A percentile compares a stretch with the other conserved stretches of the same genome.
Conservation (phyloP, 768 basidiomycete species). For the Tephrocybe sp. region DNA sequence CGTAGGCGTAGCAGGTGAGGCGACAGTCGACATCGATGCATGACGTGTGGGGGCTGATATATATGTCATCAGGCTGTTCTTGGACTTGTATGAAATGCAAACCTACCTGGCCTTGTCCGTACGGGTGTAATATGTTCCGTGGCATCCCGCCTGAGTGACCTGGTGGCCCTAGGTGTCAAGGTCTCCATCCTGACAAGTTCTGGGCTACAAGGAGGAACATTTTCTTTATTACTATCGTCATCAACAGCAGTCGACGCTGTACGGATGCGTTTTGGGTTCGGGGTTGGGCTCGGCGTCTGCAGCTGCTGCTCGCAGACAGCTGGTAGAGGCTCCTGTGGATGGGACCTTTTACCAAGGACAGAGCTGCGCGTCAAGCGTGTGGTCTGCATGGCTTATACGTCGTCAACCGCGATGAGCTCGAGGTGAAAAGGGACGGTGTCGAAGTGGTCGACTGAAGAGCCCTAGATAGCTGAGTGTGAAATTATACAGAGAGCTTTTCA, state of each 20-base stretch:
- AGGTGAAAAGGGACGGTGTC: constrained; percentile 15
- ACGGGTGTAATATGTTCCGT: constrained; percentile 42
- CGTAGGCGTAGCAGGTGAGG: constrained; percentile 44
- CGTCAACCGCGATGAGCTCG: constrained; percentile 18
- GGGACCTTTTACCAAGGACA: constrained; percentile 52
- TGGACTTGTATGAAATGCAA: not conserved
- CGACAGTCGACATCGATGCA: constrained; percentile 47
- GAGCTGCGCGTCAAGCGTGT: constrained; percentile 43
- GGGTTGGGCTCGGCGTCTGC: constrained; percentile 62
- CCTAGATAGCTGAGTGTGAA: constrained; percentile 20
- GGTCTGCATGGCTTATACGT: constrained; percentile 37
- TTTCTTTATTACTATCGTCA: constrained; percentile 73
- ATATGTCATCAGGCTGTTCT: constrained; percentile 13
- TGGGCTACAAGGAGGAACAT: constrained; percentile 61
- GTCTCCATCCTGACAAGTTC: constrained; percentile 34
- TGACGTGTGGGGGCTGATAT: constrained; percentile 43
- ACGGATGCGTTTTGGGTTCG: constrained; percentile 64
- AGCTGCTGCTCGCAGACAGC: constrained; percentile 41
- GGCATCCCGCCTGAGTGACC: constrained; percentile 37
- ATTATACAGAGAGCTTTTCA: constrained; percentile 25
- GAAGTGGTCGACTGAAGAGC: constrained; percentile 24
- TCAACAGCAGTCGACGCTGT: constrained; percentile 44
- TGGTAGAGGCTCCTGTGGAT: constrained; percentile 31
- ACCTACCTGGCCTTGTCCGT: constrained; percentile 46
- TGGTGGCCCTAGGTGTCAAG: constrained; percentile 39